Evolutionary conservation across 495 filamentous ascomycete genomes (phyloP).

Genomic region (Lasiosphaeria ovina): DNA sequence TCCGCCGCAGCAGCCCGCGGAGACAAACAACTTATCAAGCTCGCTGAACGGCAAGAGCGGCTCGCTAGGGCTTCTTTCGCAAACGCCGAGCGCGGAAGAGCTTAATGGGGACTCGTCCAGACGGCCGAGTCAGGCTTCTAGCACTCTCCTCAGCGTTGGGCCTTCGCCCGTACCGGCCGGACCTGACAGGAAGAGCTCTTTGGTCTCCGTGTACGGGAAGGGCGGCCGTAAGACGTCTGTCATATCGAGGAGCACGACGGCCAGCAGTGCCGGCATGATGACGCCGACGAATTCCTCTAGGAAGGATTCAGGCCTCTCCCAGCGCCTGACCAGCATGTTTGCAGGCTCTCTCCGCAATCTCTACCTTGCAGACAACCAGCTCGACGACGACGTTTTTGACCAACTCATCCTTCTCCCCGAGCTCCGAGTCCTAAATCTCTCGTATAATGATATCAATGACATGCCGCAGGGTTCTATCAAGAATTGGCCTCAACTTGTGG

Average conservation of each 20-base stretch:
- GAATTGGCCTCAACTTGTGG: conserved; percentile 81
- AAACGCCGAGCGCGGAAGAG: conserved; percentile 74
- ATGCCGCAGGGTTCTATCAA: conserved; percentile 84
- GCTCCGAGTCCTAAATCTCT: conserved; percentile 85
- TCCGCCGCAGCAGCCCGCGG: conserved; percentile 56
- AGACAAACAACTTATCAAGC: conserved; percentile 26
- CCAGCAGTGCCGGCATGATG: conserved; percentile 45
- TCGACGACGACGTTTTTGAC: conserved; percentile 92
- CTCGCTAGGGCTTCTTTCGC: conserved; percentile 50
- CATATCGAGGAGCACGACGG: conserved; percentile 60
- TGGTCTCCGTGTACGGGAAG: conserved; percentile 73
- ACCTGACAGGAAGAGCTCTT: conserved; percentile 71
- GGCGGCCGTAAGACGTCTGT: conserved; percentile 79
- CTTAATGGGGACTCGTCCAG: conserved; percentile 69
- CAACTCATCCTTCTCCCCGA: conserved; percentile 81
- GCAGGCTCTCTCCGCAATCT: conserved; percentile 77
- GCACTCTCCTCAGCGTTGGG: conserved; percentile 68
- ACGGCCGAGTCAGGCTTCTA: conserved; percentile 81
- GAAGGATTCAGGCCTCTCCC: conserved; percentile 85
- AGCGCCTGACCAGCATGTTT: conserved; percentile 76
- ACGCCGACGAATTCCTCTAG: conserved; percentile 56
- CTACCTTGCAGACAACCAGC: conserved; percentile 87
- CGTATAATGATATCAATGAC: conserved; percentile 91
- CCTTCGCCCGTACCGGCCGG: conserved; percentile 62
- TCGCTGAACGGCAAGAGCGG: conserved; percentile 47